Conservation (phyloP, 108 stramenopile genomes). For the Ochromonas danica region DNA sequence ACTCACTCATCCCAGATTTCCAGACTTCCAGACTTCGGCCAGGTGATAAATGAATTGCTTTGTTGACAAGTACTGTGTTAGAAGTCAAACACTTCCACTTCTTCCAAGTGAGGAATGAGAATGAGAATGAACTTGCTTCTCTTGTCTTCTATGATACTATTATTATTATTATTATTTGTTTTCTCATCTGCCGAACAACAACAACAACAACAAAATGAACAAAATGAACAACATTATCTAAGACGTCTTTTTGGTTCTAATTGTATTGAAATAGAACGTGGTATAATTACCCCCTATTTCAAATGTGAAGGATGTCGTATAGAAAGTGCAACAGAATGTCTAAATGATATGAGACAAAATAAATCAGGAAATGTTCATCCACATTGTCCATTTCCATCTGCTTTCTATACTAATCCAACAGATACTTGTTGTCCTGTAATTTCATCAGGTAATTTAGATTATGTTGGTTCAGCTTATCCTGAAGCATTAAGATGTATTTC, state of each 20-base stretch:
- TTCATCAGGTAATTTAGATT: neutral
- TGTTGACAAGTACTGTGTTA: too few species aligned
- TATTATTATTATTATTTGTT: too few species aligned
- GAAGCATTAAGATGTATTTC: neutral
- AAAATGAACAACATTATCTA: neutral
- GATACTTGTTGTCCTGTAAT: neutral
- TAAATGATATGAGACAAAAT: conserved; percentile 6
- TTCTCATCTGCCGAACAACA: too few species aligned
- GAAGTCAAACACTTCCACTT: too few species aligned
- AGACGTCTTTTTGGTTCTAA: neutral
- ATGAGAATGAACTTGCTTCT: too few species aligned
- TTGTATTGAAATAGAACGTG: neutral
- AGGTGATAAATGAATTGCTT: too few species aligned
- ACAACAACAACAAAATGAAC: too few species aligned
- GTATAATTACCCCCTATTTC: neutral
- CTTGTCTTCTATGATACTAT: too few species aligned
- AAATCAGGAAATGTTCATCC: neutral
- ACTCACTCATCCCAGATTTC: too few species aligned
- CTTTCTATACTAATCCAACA: neutral
- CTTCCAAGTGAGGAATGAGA: too few species aligned
- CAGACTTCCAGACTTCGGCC: too few species aligned
- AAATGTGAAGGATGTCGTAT: neutral
- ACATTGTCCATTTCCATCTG: neutral
- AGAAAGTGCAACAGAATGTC: neutral
- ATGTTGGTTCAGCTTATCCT: neutral